Base-by-base conservation (phyloP, 2,329 filamentous ascomycete species). In the Lachnellula suecica region DNA sequence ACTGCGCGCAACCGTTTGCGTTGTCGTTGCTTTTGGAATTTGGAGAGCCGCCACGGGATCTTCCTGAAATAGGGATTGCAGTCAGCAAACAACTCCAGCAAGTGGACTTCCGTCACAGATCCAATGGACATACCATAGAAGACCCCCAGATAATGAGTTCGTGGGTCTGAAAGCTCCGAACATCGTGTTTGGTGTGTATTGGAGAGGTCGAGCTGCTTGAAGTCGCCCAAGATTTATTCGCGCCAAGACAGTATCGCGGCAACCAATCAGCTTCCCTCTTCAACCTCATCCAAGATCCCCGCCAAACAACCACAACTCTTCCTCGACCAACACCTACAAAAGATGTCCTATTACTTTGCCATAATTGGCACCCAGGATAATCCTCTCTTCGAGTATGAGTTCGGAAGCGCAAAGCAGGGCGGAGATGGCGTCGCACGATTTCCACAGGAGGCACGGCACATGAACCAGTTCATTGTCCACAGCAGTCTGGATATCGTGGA, bases 261-360 rank as follows among this genome's bases (percentile, higher is more conserved):
- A 44, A 45, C 59, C 61, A 64, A 66, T 64, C 59, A 63, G 38
- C 48, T 23, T 25, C 35, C 57, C 37, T 31, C 25, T 27, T 23
- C 41, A 47, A 48, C 44, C 34, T 48, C 37, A 4, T 8, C 7
- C n/a, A 11, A 22, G 19, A 15, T 22, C 37, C 37, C n/a, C 37
- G 20, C 19, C 19, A 40, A 40, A 15, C 24, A 31, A 40, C 35
- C 5, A 23, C 7, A 24, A 11, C 38, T 38, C 10, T 50, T 47
- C 47, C 47, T 48, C 42, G 44, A 48, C 19, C 47, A 15, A 27
- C n/a, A 48, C 22, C 24, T 23, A 24, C 34, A 44, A 46, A 27
- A n/a, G n/a, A 97, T 97, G 94, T 97, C 92, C 55, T 99, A 97
- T 80, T 97, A 97, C 78, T 97, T 99, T 74, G 89, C 89, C 68